phyloP scores from a whole-genome alignment of 2,329 filamentous ascomycete genomes.

The Hymenoscyphus fructigenus region DNA sequence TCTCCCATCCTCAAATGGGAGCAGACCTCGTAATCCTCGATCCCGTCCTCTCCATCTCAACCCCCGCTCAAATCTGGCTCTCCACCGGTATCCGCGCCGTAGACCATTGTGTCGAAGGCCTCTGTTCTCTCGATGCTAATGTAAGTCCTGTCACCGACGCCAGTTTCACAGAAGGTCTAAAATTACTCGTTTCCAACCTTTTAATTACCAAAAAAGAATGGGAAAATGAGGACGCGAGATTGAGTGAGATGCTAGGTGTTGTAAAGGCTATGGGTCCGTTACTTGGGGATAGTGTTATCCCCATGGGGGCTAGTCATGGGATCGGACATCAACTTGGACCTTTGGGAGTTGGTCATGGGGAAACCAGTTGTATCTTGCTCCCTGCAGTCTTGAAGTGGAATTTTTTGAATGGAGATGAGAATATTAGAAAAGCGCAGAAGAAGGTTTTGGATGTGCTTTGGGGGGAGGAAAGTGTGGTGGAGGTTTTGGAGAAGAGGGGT shows the following conservation, averaged over 20 bases:
- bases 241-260: slow-evolving; percentile 42
- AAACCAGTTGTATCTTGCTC: slow-evolving; percentile 56
- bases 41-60: slow-evolving; percentile 49
- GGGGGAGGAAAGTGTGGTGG: slow-evolving; percentile 22
- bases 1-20: slow-evolving; percentile 40
- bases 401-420: slow-evolving; percentile 22
- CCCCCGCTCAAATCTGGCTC: slow-evolving; percentile 54
- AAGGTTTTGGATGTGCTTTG: slow-evolving; percentile 29
- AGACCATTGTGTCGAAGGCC: slow-evolving; percentile 58
- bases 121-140: slow-evolving; percentile 42
- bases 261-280: slow-evolving; percentile 51
- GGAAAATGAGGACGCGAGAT: slow-evolving; percentile 20
- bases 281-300: slow-evolving; percentile 39
- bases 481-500: slow-evolving; percentile 21
- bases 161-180: slow-evolving; percentile 23
- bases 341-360: slow-evolving; percentile 56
- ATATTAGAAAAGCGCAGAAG: slow-evolving; percentile 19
- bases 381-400: slow-evolving; percentile 59
- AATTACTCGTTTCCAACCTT: slow-evolving; percentile 29
- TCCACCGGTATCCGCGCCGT: slow-evolving; percentile 56
- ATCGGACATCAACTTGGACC: slow-evolving; percentile 44
- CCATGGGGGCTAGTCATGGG: slow-evolving; percentile 41
- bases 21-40: slow-evolving; percentile 57
- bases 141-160: slow-evolving; percentile 21
- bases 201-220: slow-evolving; percentile 27